phyloP scores from a whole-genome alignment of 1,139 yeast species.

The Lodderomyces orthopsilosis region DNA sequence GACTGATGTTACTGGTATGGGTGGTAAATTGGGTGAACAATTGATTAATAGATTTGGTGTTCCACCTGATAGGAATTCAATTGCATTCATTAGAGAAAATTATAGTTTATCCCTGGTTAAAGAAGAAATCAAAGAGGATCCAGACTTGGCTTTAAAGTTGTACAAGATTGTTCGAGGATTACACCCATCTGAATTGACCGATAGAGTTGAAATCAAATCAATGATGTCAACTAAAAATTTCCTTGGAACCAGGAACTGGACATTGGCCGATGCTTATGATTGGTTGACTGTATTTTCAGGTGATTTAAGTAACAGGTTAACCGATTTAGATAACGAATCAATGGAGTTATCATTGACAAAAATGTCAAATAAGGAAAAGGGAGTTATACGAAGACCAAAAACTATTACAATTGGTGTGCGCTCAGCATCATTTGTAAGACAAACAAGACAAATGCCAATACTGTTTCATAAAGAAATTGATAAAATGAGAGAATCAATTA shows the following conservation, averaged over 20 bases:
- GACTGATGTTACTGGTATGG: slow-evolving; percentile 83
- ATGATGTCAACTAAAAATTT: slow-evolving; percentile 90
- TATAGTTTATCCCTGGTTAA: slow-evolving; percentile 36
- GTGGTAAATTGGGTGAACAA: slow-evolving; percentile 82
- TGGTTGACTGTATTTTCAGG: slow-evolving; percentile 87
- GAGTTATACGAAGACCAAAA: slow-evolving; percentile 47
- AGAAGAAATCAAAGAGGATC: slow-evolving; percentile 37
- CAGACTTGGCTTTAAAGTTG: slow-evolving; percentile 45
- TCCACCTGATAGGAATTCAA: slow-evolving; percentile 39
- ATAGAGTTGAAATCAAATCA: slow-evolving; percentile 67
- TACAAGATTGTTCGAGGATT: slow-evolving; percentile 67
- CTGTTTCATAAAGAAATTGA: slow-evolving; percentile 39
- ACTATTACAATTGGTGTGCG: slow-evolving; percentile 42
- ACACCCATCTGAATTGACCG: slow-evolving; percentile 49
- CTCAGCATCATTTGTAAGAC: slow-evolving; percentile 22
- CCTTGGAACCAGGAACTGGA: slow-evolving; percentile 44
- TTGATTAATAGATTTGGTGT: slow-evolving; percentile 45
- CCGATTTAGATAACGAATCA: slow-evolving; percentile 73
- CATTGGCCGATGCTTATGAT: slow-evolving; percentile 57
- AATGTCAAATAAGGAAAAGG: slow-evolving; percentile 18
- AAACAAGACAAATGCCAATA: slow-evolving; percentile 48
- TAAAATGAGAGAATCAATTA: slow-evolving; percentile 31
- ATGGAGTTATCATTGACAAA: slow-evolving; percentile 31
- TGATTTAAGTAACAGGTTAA: slow-evolving; percentile 67
- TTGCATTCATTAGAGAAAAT: slow-evolving; percentile 47